These are phyloP conservation scores for Wallacemonas sp. DNA, from an alignment of 208 protist genomes.

Conservation along the genomic window DNA sequence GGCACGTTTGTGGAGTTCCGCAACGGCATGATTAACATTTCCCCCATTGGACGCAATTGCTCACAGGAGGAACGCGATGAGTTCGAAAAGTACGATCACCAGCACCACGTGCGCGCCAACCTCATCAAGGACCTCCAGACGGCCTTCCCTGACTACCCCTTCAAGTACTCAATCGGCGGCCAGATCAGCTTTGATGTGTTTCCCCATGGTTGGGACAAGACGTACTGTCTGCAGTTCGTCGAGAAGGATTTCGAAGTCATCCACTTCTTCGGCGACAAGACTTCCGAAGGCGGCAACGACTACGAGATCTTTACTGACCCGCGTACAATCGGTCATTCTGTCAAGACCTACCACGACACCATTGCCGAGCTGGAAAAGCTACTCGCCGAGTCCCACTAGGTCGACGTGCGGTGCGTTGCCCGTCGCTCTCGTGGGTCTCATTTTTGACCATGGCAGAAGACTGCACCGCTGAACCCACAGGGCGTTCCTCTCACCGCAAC, in stretches of 20 bases:
- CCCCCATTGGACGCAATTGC: conserved; percentile 99
- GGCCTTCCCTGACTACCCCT: conserved; percentile 79
- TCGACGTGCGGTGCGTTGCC: too few relatives aligned
- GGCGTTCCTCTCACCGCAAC: too few relatives aligned
- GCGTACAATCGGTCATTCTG: conserved; percentile 92
- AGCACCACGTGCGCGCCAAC: conserved; percentile 94
- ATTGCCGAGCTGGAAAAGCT: conserved; percentile 86
- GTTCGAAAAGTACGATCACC: conserved; percentile 97
- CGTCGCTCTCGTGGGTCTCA: not conserved
- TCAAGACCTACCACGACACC: conserved; percentile 96
- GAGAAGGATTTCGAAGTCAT: conserved; percentile 96
- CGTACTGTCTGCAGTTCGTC: conserved; percentile 97
- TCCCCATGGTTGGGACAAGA: conserved; percentile 99
- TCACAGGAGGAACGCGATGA: conserved; percentile 96
- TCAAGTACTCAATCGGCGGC: conserved; percentile 98
- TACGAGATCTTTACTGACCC: conserved; percentile 98
- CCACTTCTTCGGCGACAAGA: conserved; percentile 99
- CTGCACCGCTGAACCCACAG: too few relatives aligned
- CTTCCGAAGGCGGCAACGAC: conserved; percentile 98
- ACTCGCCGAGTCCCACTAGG: conserved; percentile 29
- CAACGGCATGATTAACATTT: conserved; percentile 99
- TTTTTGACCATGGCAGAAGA: not conserved
- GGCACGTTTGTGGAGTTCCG: conserved; percentile 99
- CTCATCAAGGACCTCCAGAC: conserved; percentile 92
- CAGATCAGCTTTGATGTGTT: conserved; percentile 99